A percentile compares a stretch with the other conserved stretches of the same genome.
Evolutionary conservation across 1,284 basidiomycete genomes (phyloP).

Genomic region (Heterobasidion occidentale): DNA sequence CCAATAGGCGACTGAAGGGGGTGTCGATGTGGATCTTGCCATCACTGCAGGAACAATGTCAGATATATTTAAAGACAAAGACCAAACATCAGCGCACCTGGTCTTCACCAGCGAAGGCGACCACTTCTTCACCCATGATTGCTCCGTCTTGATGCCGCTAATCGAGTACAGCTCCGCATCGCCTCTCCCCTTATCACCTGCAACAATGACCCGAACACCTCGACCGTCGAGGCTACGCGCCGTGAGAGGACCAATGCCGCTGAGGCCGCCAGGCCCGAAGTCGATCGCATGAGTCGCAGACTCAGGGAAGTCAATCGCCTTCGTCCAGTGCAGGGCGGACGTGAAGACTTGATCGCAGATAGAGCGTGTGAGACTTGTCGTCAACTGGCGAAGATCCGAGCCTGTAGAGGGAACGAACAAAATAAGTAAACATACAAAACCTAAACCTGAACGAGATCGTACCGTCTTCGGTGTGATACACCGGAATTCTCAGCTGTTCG

Average conservation of each 20-base stretch:
- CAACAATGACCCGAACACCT: slow-evolving; percentile 83
- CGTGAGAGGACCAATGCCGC: slow-evolving; percentile 89
- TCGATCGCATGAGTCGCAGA: slow-evolving; percentile 92
- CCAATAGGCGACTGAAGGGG: slow-evolving; percentile 89
- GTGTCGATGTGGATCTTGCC: slow-evolving; percentile 91
- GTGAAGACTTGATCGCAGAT: slow-evolving; percentile 93
- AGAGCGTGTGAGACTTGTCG: slow-evolving; percentile 68
- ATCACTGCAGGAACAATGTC: slow-evolving; percentile 43
- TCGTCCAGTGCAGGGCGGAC: slow-evolving; percentile 86
- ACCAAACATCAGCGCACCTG: slow-evolving; percentile 40
- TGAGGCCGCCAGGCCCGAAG: slow-evolving; percentile 92
- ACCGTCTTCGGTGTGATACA: slow-evolving; percentile 93
- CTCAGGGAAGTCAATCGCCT: slow-evolving; percentile 83
- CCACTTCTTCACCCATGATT: slow-evolving; percentile 89
- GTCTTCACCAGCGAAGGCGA: slow-evolving; percentile 84
- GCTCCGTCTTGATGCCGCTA: slow-evolving; percentile 64
- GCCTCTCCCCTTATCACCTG: slow-evolving; percentile 81
- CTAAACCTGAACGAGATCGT: slow-evolving; percentile 20
- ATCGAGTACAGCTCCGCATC: slow-evolving; percentile 81
- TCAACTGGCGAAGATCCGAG: slow-evolving; percentile 65
- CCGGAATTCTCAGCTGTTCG: slow-evolving; percentile 72
- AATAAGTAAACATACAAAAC: slow-evolving; percentile 6
- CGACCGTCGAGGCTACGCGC: slow-evolving; percentile 89
- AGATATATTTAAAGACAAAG: neutral
- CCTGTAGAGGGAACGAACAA: slow-evolving; percentile 37